These are phyloP conservation scores for Leptographium flavum DNA, from an alignment of 2,329 filamentous ascomycete species.

Conservation along the genomic window DNA sequence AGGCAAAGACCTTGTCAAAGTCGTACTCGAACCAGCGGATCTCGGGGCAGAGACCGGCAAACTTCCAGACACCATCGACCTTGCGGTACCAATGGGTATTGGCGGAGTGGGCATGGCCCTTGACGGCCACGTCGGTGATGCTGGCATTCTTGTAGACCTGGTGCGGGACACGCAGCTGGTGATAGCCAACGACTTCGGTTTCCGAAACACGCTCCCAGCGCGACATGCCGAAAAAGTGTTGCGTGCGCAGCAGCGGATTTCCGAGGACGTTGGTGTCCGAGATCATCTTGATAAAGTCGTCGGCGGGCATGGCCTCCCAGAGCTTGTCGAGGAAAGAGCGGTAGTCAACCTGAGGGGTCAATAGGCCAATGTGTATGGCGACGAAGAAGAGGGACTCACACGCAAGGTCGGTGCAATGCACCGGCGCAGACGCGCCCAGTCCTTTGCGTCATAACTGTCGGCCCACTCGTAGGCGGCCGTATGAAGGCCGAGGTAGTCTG, in stretches of 20 bases:
- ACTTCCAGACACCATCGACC: slow-evolving; percentile 46
- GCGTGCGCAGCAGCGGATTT: slow-evolving; percentile 46
- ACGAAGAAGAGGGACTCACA: slow-evolving; percentile 17
- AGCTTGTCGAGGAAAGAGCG: slow-evolving; percentile 44
- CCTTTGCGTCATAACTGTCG: slow-evolving; percentile 52
- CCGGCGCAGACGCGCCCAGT: slow-evolving; percentile 44
- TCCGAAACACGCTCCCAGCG: slow-evolving; percentile 44
- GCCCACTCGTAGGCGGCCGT: slow-evolving; percentile 45
- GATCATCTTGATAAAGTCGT: slow-evolving; percentile 48
- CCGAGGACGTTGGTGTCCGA: slow-evolving; percentile 42
- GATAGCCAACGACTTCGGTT: slow-evolving; percentile 43
- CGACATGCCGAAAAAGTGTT: slow-evolving; percentile 48
- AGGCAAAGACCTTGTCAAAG: slow-evolving; percentile 22
- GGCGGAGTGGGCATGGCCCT: slow-evolving; percentile 45
- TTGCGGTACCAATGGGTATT: slow-evolving; percentile 45
- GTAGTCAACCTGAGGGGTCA: slow-evolving; percentile 49
- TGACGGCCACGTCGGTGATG: slow-evolving; percentile 30
- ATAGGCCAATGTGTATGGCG: neutral
- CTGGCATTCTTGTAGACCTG: slow-evolving; percentile 38
- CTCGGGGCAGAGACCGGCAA: slow-evolving; percentile 38
- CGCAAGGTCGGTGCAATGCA: slow-evolving; percentile 48
- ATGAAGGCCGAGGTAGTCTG: slow-evolving; percentile 35
- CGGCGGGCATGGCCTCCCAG: slow-evolving; percentile 46
- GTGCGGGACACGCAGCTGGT: slow-evolving; percentile 48
- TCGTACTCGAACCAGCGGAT: slow-evolving; percentile 45